A percentile compares a stretch with the other conserved stretches of the same genome.
These are phyloP conservation scores for Pyrenochaeta sp. DNA, from an alignment of 2,329 filamentous ascomycete species.

Conservation along the genomic window DNA sequence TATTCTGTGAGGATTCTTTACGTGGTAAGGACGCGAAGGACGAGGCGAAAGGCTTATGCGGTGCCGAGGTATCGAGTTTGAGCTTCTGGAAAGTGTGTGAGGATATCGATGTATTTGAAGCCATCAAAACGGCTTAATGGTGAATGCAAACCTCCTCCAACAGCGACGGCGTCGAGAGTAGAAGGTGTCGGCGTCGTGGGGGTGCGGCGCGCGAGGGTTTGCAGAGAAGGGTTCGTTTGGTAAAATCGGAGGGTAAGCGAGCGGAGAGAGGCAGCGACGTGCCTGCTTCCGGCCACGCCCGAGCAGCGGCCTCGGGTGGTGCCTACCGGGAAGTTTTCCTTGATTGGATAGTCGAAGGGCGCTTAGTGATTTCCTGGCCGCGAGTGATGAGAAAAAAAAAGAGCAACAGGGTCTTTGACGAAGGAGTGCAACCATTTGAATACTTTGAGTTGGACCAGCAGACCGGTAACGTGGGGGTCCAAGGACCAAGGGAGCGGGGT, in stretches of 20 bases:
- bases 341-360: not conserved
- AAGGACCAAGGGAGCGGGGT: not conserved
- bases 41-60: slow-evolving; percentile 46
- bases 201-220: slow-evolving; percentile 29
- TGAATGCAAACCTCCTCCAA: slow-evolving; percentile 48
- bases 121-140: slow-evolving; percentile 49
- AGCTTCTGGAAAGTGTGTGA: slow-evolving; percentile 54
- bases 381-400: not conserved
- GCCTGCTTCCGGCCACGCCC: not conserved
- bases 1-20: slow-evolving; percentile 35
- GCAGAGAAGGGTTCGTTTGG: not conserved
- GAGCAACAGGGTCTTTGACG: not conserved
- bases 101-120: slow-evolving; percentile 45
- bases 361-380: not conserved
- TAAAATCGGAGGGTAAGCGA: slow-evolving; percentile 1
- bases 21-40: slow-evolving; percentile 49
- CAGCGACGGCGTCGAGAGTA: slow-evolving; percentile 28
- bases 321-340: not conserved
- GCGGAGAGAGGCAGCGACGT: not conserved
- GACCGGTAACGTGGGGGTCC: not conserved
- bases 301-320: not conserved
- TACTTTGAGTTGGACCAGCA: not conserved
- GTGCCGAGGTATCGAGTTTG: slow-evolving; percentile 49
- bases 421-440: not conserved
- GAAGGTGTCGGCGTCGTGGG: slow-evolving; percentile 42